Percentiles rank a stretch among this genome's conserved stretches.
These are phyloP conservation scores for Nemania sp. DNA, from an alignment of 2,329 filamentous ascomycete genomes.

Conservation along the genomic window DNA sequence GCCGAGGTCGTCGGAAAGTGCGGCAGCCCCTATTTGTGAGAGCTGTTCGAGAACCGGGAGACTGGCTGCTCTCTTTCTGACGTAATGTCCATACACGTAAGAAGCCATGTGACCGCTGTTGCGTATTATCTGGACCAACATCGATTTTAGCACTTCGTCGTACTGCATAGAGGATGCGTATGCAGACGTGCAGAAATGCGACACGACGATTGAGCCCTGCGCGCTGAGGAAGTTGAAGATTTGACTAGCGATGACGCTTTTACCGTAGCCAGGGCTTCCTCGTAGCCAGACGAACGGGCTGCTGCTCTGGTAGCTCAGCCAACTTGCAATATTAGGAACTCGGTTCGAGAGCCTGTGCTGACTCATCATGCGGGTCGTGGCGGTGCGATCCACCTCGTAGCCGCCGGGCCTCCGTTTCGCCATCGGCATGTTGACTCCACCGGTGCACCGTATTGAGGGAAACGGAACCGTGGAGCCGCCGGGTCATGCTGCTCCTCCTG, in stretches of 20 bases:
- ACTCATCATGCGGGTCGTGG: no score
- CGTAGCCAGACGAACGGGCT: constrained; percentile 37
- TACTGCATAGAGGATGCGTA: constrained; percentile 41
- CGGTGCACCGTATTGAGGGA: no score
- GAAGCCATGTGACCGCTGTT: constrained; percentile 6
- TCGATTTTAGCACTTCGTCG: constrained; percentile 27
- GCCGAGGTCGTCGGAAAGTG: constrained; percentile 3
- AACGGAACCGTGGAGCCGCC: no score
- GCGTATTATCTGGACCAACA: constrained; percentile 10
- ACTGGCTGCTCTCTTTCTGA: background rate
- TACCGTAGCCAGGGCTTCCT: constrained; percentile 44
- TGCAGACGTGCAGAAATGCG: constrained; percentile 44
- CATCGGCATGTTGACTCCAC: no score
- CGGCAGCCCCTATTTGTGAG: background rate
- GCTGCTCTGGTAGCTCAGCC: constrained; percentile 4
- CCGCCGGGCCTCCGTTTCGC: no score
- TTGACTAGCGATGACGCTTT: constrained; percentile 42
- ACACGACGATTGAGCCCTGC: constrained; percentile 30
- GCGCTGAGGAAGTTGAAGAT: constrained; percentile 38
- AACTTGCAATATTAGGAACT: constrained; percentile 2
- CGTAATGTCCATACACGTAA: constrained; percentile 4
- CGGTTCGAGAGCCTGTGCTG: no score
- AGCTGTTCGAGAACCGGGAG: constrained; percentile 6
- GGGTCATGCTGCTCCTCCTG: no score
- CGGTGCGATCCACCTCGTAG: no score